Conservation (phyloP, 129 eudicot species). For the Glebionis coronaria region DNA sequence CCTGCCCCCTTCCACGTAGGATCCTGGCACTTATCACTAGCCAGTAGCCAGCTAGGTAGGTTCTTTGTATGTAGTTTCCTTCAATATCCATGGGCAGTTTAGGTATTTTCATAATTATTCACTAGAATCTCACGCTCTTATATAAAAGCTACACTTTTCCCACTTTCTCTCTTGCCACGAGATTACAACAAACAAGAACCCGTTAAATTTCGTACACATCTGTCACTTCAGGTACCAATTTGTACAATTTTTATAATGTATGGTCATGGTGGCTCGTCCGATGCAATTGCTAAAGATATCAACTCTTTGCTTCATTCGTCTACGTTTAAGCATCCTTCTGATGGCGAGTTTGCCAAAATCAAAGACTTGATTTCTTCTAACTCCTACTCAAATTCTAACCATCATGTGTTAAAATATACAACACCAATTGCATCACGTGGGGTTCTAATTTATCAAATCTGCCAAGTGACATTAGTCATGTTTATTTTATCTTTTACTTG, state of each 20-base stretch:
- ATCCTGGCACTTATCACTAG: constrained; percentile 16
- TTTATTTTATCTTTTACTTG: too few species aligned
- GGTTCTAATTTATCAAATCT: too few species aligned
- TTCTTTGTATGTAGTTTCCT: constrained; percentile 21
- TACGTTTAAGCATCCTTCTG: constrained; percentile 36
- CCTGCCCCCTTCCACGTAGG: constrained; percentile 28
- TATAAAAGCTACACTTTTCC: constrained; percentile 17
- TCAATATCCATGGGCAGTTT: constrained; percentile 17
- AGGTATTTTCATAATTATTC: background rate
- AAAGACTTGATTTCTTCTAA: constrained; percentile 39
- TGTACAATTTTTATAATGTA: constrained; percentile 17
- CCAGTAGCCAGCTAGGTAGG: constrained; percentile 6
- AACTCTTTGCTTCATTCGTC: constrained; percentile 34
- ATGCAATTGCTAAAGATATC: constrained; percentile 43
- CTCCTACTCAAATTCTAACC: constrained; percentile 21
- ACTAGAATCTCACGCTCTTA: constrained; percentile 5
- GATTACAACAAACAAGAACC: too few species aligned
- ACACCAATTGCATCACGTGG: too few species aligned
- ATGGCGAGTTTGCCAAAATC: constrained; percentile 37
- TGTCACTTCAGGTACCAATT: background rate
- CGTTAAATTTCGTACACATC: too few species aligned
- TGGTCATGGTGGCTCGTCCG: constrained; percentile 18
- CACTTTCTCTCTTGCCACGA: constrained; percentile 12
- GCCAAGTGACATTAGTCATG: too few species aligned
- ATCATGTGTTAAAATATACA: too few species aligned